Evolutionary conservation across 306 rosid genomes (phyloP), one percentile per base, ranked within the genome.

Genomic region (Cotoneaster glaucophyllus): DNA sequence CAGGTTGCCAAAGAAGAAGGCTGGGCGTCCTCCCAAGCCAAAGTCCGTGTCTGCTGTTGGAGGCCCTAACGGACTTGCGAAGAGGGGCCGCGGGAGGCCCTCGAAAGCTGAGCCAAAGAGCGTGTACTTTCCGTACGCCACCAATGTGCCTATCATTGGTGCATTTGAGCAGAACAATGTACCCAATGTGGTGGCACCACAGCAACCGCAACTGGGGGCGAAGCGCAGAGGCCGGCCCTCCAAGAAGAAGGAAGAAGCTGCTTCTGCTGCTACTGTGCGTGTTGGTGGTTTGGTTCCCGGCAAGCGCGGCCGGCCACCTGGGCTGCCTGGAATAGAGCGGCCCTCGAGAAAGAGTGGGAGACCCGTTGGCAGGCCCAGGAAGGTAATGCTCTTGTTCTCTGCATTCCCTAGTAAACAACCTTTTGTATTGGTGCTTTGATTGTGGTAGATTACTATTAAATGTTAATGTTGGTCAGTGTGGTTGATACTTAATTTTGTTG

Each of bases 281-380:
- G 76, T 41, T 69, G 69, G 28, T 32, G 82, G 69, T 1, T 65
- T 4, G 54, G 14, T 80, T 74, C 11, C 76, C 3, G 83, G 78
- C 4, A 83, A 58, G 76, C 74, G 74, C n/a, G 79, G 90, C 14
- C 78, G 85, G 5, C 85, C 87, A 13, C 76, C 78, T 4, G 75
- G 77, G 61, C 57, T 73, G 28, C 78, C 81, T 0, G 82, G 80
- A 3, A 61, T 70, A 28, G 73, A 54, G 22, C 80, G 74, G 56
- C 58, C 79, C 39, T 81, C 25, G 13, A 80, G 6, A 11, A 48
- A 69, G 18, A 25, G 79, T 7, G 92, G 87, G 1, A 89, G 89
- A 85, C 83, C 93, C 1, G 92, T 88, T 19, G 98, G 98, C 10
- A 89, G 98, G 34, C 98, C 98, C 0, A 90, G 34, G 84, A 93